These are phyloP conservation scores for Chalara sp. DNA, from an alignment of 2,329 filamentous ascomycete genomes.

Conservation along the genomic window DNA sequence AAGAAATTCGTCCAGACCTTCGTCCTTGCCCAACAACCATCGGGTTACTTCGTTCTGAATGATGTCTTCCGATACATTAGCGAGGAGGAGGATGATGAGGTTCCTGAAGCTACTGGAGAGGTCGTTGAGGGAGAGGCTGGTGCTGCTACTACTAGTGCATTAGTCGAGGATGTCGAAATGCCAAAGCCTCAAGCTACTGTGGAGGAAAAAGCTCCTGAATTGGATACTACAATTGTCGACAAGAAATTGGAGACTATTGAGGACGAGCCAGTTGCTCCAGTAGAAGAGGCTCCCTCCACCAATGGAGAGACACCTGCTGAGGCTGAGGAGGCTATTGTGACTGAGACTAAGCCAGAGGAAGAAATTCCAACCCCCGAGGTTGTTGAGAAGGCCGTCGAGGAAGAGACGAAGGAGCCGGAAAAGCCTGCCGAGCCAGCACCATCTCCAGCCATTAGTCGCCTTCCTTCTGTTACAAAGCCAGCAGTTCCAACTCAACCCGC, in stretches of 20 bases:
- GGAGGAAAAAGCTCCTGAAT: constrained; percentile 24
- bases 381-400: constrained; percentile 45
- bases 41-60: constrained; percentile 96
- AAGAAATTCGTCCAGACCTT: constrained; percentile 98
- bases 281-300: constrained; percentile 29
- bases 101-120: constrained; percentile 37
- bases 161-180: constrained; percentile 27
- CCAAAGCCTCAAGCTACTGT: constrained; percentile 27
- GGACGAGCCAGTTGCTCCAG: constrained; percentile 31
- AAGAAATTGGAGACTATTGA: constrained; percentile 60
- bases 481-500: constrained; percentile 47
- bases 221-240: constrained; percentile 53
- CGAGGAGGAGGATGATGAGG: constrained; percentile 72
- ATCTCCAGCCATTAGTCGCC: constrained; percentile 42
- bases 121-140: constrained; percentile 17
- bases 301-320: constrained; percentile 35
- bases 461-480: constrained; percentile 23
- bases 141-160: constrained; percentile 11
- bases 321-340: constrained; percentile 27
- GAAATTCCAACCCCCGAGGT: constrained; percentile 37
- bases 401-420: constrained; percentile 51
- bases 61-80: constrained; percentile 94
- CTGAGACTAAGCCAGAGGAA: constrained; percentile 25
- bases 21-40: constrained; percentile 90
- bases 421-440: constrained; percentile 59